Base-by-base conservation (phyloP, 306 rosid genomes). In the Sechiopsis laciniata region DNA sequence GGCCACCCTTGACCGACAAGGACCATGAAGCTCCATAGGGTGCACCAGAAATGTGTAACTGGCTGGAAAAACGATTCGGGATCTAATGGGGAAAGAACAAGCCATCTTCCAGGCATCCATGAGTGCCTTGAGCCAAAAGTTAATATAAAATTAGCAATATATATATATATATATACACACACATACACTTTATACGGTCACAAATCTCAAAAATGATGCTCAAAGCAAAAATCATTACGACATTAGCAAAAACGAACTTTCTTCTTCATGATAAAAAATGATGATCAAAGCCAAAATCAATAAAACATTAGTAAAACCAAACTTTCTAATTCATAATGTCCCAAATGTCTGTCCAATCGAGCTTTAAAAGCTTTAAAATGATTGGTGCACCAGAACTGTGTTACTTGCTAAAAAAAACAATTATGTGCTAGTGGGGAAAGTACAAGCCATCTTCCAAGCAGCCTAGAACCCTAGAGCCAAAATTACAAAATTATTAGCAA, bases 401-500 rank as follows among this genome's bases (percentile, higher is more conserved):
- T 79, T 84, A 53, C 83, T 84, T 32, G 68, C 75, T 4, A 91
- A 26, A 92, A 81, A 90, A 57, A 26, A 78, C 76, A 68, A 90
- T 57, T 53, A 60, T 50, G 76, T 70, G 22, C 81, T 71, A 17
- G 51, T 81, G 15, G 84, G 52, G 24, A 59, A 57, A 32, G 95
- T 85, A 81, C 98, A 92, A 59, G 96, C 96, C 2, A 46, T 29
- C 29, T 81, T 78, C 98, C 98, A 92, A 70, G 82, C 89, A 17
- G 62, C 72, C 24, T 78, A 69, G 50, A 92, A 82, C 20, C 91
- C 96, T 92, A 81, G 72, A 75, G n/a, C 56, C 62, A 74, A 15
- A 19, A 57, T 53, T 32, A 62, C 16, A 2, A 32, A 17, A 32
- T 0, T n/a, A 62, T 29, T 0, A 29, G 35, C 12, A 29, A 29